Evolutionary conservation across 2,329 filamentous ascomycete genomes (phyloP), one percentile per base, ranked within the genome.

Genomic region (Penicillium freii): DNA sequence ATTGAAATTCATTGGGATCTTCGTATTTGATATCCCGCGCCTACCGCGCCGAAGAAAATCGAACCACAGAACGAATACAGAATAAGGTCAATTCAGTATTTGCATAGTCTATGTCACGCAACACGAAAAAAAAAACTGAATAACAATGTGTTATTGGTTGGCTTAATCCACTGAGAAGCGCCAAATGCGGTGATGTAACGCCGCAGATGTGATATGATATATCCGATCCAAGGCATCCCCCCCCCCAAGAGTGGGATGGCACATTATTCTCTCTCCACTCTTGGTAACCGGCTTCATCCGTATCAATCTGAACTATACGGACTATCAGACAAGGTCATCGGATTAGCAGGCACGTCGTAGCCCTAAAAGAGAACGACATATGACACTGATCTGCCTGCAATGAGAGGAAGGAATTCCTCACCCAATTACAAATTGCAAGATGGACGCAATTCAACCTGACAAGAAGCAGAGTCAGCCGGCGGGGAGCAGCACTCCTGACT

Each of bases 381-480:
- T 61, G 53, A 58, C 21, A 19, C n/a, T 9, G 17, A 19, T 33
- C 17, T 45, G 40, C n/a, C 40, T 45, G 31, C 21, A 15, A 45
- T 45, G 50, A 45, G 34, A 33, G 7, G 5, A 17, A 25, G 15
- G 9, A 47, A n/a, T 39, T 31, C 3, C 17, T 44, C 36, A 29
- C 9, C 4, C 19, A 15, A 34, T 19, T 11, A 21, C 1, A 10
- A 25, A 45, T 38, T 45, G 39, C 44, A 54, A 23, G 6, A 66
- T 66, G 64, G 61, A 64, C 15, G 60, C 60, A 4, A 66, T 67
- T 33, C 54, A 58, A 45, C 23, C 34, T 6, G 52, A 57, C 19
- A 56, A 64, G 36, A 65, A 66, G 17, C 19, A 34, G 8, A 21
- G 4, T 7, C 7, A 23, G 10, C 11, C 33, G 17, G 6, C 21